Conservation (phyloP, 352 stramenopile genomes). For the Phytophthora parvispora region DNA sequence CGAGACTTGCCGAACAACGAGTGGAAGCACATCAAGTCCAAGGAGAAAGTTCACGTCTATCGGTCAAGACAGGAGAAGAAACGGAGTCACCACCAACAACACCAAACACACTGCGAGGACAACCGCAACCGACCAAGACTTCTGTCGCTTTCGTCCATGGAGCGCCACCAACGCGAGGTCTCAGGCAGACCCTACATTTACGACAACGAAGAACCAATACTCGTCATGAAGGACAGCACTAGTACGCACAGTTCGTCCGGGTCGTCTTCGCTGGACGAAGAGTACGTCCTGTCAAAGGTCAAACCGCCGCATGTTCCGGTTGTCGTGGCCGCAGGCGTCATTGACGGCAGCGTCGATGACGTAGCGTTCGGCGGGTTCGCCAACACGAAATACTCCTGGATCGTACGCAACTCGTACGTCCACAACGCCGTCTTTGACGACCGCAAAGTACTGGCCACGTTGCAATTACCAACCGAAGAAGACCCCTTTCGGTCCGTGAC, state of each 20-base stretch:
- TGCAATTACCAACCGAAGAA: constrained; percentile 36
- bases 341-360: constrained; percentile 50
- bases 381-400: constrained; percentile 32
- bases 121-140: constrained; percentile 47
- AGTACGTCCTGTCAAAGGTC: constrained; percentile 30
- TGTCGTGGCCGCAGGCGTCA: constrained; percentile 34
- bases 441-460: constrained; percentile 41
- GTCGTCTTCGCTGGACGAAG: constrained; percentile 31
- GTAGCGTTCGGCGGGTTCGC: constrained; percentile 37
- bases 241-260: constrained; percentile 46
- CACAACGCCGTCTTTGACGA: constrained; percentile 45
- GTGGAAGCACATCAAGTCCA: constrained; percentile 67
- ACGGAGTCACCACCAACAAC: constrained; percentile 1
- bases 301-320: constrained; percentile 38
- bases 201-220: constrained; percentile 13
- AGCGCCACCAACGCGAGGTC: constrained; percentile 30
- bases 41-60: constrained; percentile 68
- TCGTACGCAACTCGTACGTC: constrained; percentile 43
- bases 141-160: constrained; percentile 45
- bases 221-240: constrained; percentile 23
- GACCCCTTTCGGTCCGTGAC: constrained; percentile 53
- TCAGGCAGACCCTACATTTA: constrained; percentile 28
- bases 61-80: constrained; percentile 43
- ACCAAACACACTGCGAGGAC: constrained; percentile 20
- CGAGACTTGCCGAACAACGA: constrained; percentile 45